Evolutionary conservation across 441 rosid species (phyloP), one percentile per base, ranked within the genome.

Genomic region (Populus hybrid): DNA sequence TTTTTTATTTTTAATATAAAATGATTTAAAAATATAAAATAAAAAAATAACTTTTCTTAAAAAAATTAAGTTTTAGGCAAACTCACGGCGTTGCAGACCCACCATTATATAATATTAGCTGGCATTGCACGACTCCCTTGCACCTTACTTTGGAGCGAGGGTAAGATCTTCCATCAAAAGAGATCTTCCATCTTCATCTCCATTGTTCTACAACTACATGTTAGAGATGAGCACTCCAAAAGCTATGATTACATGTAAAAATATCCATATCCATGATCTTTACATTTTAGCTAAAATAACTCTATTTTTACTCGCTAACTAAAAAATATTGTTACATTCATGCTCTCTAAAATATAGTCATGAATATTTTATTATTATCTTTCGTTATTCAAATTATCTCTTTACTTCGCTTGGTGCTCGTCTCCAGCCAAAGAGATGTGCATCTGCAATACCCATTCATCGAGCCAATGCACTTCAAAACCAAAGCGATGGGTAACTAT

Each of bases 401-500:
- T 34, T 34, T 6, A 34, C 36, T 34, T 34, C 8, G 36, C 36
- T 34, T 34, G 36, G 74, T 92, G 92, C 35, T 88, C 86, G 6
- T 91, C 92, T 82, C 97, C 97, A 34, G 99, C 99, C 83, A 92
- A 84, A 69, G 99, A 95, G 78, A 91, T 83, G 76, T 95, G 99
- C 76, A 95, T 95, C 99, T 94, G 81, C 80, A 84, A 34, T 6
- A 59, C 67, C 34, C 8, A 76, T 76, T 18, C 42, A n/a, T 72
- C 5, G 32, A 21, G 36, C 0, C 28, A 28, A 50, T 63, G 20
- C 26, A 21, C 21, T 14, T 75, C 67, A 65, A 18, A 20, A 24
- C 61, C 26, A 70, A 36, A 54, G 18, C 3, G 16, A 16, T 16
- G 8, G 18, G 30, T 34, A 72, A 67, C 18, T 64, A 7, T 38